Evolutionary conservation across 2,329 filamentous ascomycete genomes (phyloP).

Genomic region (Penicillium capsulatum): DNA sequence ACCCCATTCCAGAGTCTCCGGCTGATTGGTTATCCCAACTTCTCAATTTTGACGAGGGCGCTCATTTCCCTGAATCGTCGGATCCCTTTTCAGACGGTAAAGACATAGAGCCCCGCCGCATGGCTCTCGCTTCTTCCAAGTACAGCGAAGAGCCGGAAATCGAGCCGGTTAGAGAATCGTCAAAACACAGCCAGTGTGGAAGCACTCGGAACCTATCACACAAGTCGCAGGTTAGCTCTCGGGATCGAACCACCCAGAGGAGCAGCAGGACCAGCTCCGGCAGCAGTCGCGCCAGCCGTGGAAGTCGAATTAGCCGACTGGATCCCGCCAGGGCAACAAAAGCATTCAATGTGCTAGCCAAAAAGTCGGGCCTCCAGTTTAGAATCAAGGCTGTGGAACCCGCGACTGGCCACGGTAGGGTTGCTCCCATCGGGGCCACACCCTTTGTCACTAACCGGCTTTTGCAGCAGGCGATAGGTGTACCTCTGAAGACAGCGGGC

Average conservation of each 20-base stretch:
- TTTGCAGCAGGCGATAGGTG: constrained; percentile 2
- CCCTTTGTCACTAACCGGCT: background rate
- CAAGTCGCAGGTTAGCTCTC: constrained; percentile 14
- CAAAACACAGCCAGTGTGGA: background rate
- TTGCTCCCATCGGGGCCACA: background rate
- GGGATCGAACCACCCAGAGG: background rate
- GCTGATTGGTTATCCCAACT: constrained; percentile 9
- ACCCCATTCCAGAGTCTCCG: constrained; percentile 16
- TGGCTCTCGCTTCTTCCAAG: background rate
- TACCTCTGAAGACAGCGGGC: constrained; percentile 3
- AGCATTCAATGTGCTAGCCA: constrained; percentile 32
- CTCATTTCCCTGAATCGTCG: constrained; percentile 7
- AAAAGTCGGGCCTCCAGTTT: constrained; percentile 20
- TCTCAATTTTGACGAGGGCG: constrained; percentile 3
- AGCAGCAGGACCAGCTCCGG: constrained; percentile 5
- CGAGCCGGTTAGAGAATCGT: constrained; percentile 1
- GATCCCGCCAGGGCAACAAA: constrained; percentile 24
- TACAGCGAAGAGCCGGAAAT: constrained; percentile 4
- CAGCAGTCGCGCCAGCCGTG: constrained; percentile 7
- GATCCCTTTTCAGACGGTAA: constrained; percentile 23
- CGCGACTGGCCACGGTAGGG: constrained; percentile 7
- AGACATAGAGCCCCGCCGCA: constrained; percentile 3
- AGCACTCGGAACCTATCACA: background rate
- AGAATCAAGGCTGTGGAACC: constrained; percentile 11
- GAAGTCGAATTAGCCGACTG: constrained; percentile 19